Evolutionary conservation across 257 asterid species (phyloP).

Genomic region (Cynanchum wilfordii): DNA sequence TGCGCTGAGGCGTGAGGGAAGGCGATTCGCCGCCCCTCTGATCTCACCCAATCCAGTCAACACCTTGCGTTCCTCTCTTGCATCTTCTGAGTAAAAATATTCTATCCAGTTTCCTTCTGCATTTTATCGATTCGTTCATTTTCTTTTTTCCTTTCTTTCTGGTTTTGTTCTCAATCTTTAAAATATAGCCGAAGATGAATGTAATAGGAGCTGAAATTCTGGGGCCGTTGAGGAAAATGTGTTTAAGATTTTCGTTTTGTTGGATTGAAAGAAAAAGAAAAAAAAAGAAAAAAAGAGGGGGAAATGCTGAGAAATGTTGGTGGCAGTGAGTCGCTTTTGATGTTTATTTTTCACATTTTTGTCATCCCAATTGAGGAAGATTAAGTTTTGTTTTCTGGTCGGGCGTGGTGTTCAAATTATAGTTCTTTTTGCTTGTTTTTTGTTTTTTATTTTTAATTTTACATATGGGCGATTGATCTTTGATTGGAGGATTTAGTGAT

Average conservation of each 20-base stretch:
- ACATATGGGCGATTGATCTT: background rate
- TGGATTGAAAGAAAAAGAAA: background rate
- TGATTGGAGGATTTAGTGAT: background rate
- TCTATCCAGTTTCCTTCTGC: background rate
- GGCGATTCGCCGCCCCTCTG: constrained; percentile 74
- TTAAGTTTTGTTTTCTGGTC: background rate
- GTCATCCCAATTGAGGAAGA: background rate
- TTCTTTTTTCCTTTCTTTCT: background rate
- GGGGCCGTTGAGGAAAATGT: background rate
- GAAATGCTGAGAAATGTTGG: background rate
- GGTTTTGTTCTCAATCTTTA: too few species aligned
- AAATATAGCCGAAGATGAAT: background rate
- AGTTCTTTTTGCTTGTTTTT: background rate
- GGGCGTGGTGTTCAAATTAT: background rate
- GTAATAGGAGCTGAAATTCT: background rate
- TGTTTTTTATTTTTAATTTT: background rate
- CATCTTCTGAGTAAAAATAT: constrained; percentile 49
- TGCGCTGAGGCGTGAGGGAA: constrained; percentile 84
- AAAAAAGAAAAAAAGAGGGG: too few species aligned
- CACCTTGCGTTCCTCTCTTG: constrained; percentile 55
- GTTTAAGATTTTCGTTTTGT: background rate
- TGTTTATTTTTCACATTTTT: background rate
- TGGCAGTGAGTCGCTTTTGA: background rate
- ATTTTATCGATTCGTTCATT: background rate
- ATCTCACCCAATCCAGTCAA: constrained; percentile 51